Evolutionary conservation across 2,329 filamentous ascomycete species (phyloP), one percentile per base, ranked within the genome.

Genomic region (Sordariomycetes sp.): DNA sequence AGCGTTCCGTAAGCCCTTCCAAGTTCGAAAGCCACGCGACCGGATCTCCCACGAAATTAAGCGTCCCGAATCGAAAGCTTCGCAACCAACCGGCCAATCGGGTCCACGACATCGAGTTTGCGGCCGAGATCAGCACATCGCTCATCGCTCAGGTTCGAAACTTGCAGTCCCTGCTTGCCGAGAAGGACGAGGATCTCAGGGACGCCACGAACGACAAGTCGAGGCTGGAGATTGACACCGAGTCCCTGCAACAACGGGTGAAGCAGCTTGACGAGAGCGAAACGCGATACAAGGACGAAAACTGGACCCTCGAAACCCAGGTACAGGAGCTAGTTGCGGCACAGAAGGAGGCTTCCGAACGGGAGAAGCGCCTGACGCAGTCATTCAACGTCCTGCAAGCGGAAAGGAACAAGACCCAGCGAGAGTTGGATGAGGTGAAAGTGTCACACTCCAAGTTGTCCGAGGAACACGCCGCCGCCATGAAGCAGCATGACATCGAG

Each of bases 51-150:
- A 91, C 89, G 51, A 99, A 97, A 74, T 79, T 96, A 62, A 88
- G 81, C 65, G 89, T 94, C 10, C 91, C 91, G 1, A 93, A 89
- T 64, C 84, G 93, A 64, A 94, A 92, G 70, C 82, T 94, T 68
- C 83, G 94, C 59, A 97, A 97, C 65, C 93, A 97, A 68, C 89
- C 90, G 2, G 83, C 88, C 11, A 94, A 86, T 68, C 86, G 92
- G 56, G 87, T 96, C 14, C 91, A 97, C 69, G 94, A 99, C 67
- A 96, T 99, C 68, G 91, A 97, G 65, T 96, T 99, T 68, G 94
- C 93, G n/a, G 92, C 94, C 55, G 93, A 99, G 69, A 97, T 99
- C 66, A 97, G 91, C 68, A 96, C 90, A 6, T 96, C 91, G 1
- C 79, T 99, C 56, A 86, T 99, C 56, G 86, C 88, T n/a, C 94